A percentile compares a stretch with the other conserved stretches of the same genome.
phyloP scores from a whole-genome alignment of 1,139 yeast species.

The Candida dubliniensis region DNA sequence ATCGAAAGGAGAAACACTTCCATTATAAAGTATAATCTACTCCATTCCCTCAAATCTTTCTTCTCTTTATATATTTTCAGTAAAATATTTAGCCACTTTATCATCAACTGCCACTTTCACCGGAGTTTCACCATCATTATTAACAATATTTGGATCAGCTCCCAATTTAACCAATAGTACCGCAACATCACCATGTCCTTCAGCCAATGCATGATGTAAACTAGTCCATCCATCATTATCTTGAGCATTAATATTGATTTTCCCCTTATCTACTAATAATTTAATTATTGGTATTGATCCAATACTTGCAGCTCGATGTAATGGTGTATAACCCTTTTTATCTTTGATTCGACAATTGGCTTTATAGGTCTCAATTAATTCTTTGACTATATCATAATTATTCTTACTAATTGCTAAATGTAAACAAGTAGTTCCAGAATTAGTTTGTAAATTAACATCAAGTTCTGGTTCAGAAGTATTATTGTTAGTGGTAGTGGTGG shows the following conservation, averaged over 20 bases:
- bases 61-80: conserved; percentile 5
- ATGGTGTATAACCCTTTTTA: conserved; percentile 59
- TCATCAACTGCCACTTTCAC: conserved; percentile 62
- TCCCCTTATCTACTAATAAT: conserved; percentile 50
- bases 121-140: conserved; percentile 57
- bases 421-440: conserved; percentile 69
- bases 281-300: conserved; percentile 62
- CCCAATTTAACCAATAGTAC: conserved; percentile 60
- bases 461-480: conserved; percentile 24
- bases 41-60: neutral
- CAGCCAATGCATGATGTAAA: conserved; percentile 87
- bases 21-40: too few relatives aligned
- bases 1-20: too few relatives aligned
- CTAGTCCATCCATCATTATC: conserved; percentile 85
- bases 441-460: conserved; percentile 51
- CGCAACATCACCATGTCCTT: conserved; percentile 84
- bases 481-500: too few relatives aligned
- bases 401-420: conserved; percentile 77
- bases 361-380: conserved; percentile 49
- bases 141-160: conserved; percentile 57
- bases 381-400: conserved; percentile 52
- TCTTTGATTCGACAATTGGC: conserved; percentile 71
- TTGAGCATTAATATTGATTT: conserved; percentile 64
- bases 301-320: conserved; percentile 82
- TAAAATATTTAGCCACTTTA: conserved; percentile 35